phyloP scores from a whole-genome alignment of 331 rosid genomes.

The Ulmus americana region DNA sequence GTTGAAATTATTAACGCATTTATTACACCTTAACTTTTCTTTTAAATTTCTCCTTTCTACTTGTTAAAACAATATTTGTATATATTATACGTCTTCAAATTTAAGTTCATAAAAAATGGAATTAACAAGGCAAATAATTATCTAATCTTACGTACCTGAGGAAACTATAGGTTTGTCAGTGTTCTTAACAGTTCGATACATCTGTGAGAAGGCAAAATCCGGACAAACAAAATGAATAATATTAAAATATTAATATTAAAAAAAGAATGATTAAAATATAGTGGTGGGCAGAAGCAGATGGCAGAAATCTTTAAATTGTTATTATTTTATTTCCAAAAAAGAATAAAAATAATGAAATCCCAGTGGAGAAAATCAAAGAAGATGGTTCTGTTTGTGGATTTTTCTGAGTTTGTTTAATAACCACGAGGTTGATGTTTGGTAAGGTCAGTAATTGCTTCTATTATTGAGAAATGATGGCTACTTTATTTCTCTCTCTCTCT shows the following conservation, averaged over 20 bases:
- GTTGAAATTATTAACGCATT: no score
- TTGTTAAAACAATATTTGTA: no score
- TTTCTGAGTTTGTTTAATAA: constrained; percentile 42
- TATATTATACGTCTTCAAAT: no score
- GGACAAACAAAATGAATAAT: constrained; percentile 18
- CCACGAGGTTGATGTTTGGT: constrained; percentile 80
- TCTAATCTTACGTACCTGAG: constrained; percentile 47
- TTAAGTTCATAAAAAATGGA: constrained; percentile 13
- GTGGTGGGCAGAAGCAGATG: background rate
- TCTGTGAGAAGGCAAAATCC: constrained; percentile 50
- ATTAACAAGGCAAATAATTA: constrained; percentile 13
- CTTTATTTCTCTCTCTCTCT: constrained; percentile 32
- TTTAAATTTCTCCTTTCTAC: no score
- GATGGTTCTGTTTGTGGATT: constrained; percentile 37
- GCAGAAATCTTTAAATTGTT: background rate
- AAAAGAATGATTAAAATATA: background rate
- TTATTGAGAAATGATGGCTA: constrained; percentile 97
- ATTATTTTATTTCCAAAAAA: background rate
- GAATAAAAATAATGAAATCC: constrained; percentile 3
- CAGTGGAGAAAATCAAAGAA: background rate
- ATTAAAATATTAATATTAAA: background rate
- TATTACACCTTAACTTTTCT: no score
- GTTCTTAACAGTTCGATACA: constrained; percentile 91
- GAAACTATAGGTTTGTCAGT: constrained; percentile 86
- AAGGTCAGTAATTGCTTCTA: constrained; percentile 65